A percentile compares a stretch with the other conserved stretches of the same genome.
Evolutionary conservation across 1,284 basidiomycete genomes (phyloP).

Genomic region (Ustilago trichophora): DNA sequence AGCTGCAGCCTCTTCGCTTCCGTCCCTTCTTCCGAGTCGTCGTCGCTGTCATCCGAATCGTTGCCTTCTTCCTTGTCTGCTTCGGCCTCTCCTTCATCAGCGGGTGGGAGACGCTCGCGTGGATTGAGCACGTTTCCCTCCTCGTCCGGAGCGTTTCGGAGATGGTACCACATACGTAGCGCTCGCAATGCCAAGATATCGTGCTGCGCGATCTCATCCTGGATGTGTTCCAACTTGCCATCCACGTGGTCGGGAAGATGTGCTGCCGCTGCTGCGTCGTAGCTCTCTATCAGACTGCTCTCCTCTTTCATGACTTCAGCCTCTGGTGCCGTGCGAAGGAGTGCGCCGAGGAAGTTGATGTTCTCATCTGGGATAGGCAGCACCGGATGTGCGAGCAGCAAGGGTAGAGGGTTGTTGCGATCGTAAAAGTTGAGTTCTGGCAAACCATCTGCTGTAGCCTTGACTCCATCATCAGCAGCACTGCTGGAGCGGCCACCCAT

Average conservation of each 20-base stretch:
- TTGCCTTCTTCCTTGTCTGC: slow-evolving; percentile 35
- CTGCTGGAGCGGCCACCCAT: slow-evolving; percentile 1
- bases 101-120: slow-evolving; percentile 34
- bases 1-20: slow-evolving; percentile 5
- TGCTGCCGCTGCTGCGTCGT: slow-evolving; percentile 17
- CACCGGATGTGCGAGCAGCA: slow-evolving; percentile 48
- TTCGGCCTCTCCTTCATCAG: slow-evolving; percentile 31
- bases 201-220: slow-evolving; percentile 42
- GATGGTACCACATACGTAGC: slow-evolving; percentile 52
- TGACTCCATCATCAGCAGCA: slow-evolving; percentile 29
- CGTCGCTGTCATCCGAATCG: slow-evolving; percentile 16
- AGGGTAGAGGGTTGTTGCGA: slow-evolving; percentile 36
- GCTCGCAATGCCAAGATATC: slow-evolving; percentile 44
- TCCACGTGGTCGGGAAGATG: slow-evolving; percentile 5
- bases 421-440: slow-evolving; percentile 53
- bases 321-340: slow-evolving; percentile 57
- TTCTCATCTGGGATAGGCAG: slow-evolving; percentile 52
- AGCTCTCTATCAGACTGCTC: slow-evolving; percentile 30
- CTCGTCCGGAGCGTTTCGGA: slow-evolving; percentile 49
- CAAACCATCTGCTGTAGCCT: slow-evolving; percentile 38
- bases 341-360: slow-evolving; percentile 55
- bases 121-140: slow-evolving; percentile 52
- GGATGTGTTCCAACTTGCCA: slow-evolving; percentile 22
- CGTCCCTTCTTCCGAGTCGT: slow-evolving; percentile 35
- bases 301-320: slow-evolving; percentile 44